phyloP scores from a whole-genome alignment of 305 asterid genomes.

The Galium porrigens region DNA sequence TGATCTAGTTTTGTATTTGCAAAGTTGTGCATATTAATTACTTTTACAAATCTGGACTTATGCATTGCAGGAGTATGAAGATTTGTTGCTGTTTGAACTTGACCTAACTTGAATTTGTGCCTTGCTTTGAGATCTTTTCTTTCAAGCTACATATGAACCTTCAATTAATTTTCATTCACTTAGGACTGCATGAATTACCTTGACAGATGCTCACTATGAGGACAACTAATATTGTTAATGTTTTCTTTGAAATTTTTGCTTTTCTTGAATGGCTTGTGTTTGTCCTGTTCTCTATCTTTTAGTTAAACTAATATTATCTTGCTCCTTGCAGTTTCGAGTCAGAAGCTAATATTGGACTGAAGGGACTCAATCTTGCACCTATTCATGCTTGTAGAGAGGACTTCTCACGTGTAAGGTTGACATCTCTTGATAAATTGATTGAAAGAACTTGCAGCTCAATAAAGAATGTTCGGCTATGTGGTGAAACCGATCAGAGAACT shows the following conservation, averaged over 20 bases:
- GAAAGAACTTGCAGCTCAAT: conserved; percentile 72
- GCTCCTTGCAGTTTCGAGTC: conserved; percentile 30
- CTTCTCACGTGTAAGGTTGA: conserved; percentile 67
- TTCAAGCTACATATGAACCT: not conserved
- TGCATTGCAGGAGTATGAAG: not conserved
- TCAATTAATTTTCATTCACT: not conserved
- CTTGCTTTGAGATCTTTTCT: not conserved
- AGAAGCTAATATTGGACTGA: conserved; percentile 34
- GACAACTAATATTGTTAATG: not conserved
- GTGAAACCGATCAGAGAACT: conserved; percentile 61
- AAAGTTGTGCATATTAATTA: too few species aligned
- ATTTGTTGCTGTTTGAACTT: not conserved
- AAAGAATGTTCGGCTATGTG: conserved; percentile 74
- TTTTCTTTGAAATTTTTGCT: too few species aligned
- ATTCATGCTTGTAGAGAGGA: conserved; percentile 84
- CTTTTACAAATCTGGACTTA: too few species aligned
- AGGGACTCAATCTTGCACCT: conserved; percentile 41
- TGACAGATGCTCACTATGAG: not conserved
- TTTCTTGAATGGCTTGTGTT: not conserved
- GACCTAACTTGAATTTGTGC: not conserved
- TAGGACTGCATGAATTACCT: not conserved
- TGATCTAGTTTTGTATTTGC: not conserved
- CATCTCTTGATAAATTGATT: conserved; percentile 74
- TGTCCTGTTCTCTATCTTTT: conserved; percentile 8
- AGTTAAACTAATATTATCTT: conserved; percentile 11